Percentiles rank a stretch among this genome's conserved stretches.
Evolutionary conservation across 192 early-diverging fungal species (phyloP).

Genomic region (Gamsiella multidivaricata): DNA sequence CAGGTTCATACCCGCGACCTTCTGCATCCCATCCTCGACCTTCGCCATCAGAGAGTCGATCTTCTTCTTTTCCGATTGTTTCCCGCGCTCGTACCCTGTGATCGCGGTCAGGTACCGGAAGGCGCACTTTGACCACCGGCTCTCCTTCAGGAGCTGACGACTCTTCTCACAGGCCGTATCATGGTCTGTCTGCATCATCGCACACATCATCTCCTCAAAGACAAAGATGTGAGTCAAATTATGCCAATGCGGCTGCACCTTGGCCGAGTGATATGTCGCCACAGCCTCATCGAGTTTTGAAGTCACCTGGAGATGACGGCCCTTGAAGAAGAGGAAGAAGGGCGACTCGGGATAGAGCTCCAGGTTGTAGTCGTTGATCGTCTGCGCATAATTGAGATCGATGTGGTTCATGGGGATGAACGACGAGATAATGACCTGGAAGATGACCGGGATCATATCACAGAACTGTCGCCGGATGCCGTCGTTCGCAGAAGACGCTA

Average conservation of each 20-base stretch:
- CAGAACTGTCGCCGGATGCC: conserved; percentile 84
- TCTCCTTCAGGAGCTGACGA: conserved; percentile 76
- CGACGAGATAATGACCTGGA: conserved; percentile 81
- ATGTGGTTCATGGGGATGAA: conserved; percentile 75
- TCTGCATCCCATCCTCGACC: conserved; percentile 75
- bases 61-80: conserved; percentile 52
- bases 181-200: conserved; percentile 73
- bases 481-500: conserved; percentile 53
- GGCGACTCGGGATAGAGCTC: conserved; percentile 73
- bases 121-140: conserved; percentile 86
- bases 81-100: conserved; percentile 60
- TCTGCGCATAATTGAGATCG: conserved; percentile 71
- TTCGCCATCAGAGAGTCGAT: conserved; percentile 71
- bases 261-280: conserved; percentile 63
- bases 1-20: conserved; percentile 87
- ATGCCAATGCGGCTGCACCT: conserved; percentile 72
- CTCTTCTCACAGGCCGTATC: conserved; percentile 68
- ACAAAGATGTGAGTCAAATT: conserved; percentile 84
- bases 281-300: conserved; percentile 71
- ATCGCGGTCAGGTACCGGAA: conserved; percentile 81
- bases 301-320: conserved; percentile 68
- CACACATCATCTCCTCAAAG: conserved; percentile 82
- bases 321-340: conserved; percentile 80
- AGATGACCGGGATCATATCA: conserved; percentile 75
- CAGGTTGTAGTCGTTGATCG: conserved; percentile 65